Evolutionary conservation across 169 alveolate genomes (phyloP).

Genomic region (Eimeria tenella): DNA sequence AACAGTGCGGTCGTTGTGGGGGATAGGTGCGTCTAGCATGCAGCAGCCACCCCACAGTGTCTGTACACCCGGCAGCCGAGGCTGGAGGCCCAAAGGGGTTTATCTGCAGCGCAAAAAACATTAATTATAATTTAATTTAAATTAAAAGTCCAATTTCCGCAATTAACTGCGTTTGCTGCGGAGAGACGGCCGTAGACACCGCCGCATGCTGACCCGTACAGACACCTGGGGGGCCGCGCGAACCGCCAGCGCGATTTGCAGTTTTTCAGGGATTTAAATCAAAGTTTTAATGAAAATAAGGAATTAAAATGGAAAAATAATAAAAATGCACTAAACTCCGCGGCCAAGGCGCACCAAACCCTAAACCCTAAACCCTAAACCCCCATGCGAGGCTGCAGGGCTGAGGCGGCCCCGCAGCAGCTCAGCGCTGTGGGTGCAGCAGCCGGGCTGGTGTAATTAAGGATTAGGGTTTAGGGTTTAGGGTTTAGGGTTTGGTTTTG

Average conservation of each 20-base stretch:
- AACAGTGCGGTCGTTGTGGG: no score
- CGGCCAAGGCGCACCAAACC: not conserved
- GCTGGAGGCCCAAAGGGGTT: no score
- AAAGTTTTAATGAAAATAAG: not conserved
- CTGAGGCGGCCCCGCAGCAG: conserved; percentile 36
- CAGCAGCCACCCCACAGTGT: no score
- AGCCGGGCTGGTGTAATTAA: not conserved
- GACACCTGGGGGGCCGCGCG: no score
- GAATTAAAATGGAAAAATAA: not conserved
- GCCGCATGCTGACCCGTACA: no score
- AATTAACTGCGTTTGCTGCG: no score
- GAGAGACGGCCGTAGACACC: no score
- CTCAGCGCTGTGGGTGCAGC: not conserved
- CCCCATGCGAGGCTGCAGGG: not conserved
- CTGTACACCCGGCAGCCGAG: no score
- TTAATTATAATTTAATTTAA: no score
- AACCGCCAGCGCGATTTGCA: not conserved
- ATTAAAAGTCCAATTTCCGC: no score
- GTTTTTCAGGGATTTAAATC: not conserved
- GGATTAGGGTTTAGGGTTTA: not conserved
- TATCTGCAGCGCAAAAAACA: no score
- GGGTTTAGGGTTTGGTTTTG: not conserved
- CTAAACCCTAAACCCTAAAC: not conserved
- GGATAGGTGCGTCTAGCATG: no score
- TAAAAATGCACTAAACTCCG: not conserved